phyloP scores from a whole-genome alignment of 805 yeast species.

The Candida ipomoeae region DNA sequence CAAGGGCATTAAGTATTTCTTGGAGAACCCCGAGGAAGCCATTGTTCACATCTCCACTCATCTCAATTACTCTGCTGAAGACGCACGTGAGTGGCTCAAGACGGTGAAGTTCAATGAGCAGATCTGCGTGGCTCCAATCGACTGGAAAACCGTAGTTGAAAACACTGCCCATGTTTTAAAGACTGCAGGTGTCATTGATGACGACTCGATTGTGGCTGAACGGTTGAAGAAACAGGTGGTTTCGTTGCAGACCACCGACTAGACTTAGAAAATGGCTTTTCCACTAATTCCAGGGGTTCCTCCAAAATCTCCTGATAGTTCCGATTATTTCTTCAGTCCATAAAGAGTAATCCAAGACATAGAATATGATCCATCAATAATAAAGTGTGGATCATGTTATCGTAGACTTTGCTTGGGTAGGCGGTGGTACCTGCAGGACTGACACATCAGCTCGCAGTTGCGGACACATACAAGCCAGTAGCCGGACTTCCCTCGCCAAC shows the following conservation, averaged over 20 bases:
- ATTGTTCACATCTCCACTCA: conserved; percentile 58
- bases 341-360: no score
- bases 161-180: conserved; percentile 56
- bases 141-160: conserved; percentile 47
- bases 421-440: not conserved
- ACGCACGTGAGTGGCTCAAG: conserved; percentile 76
- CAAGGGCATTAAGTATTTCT: conserved; percentile 66
- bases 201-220: conserved; percentile 23
- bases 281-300: no score
- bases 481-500: not conserved
- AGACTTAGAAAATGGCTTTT: not conserved
- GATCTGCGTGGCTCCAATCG: conserved; percentile 35
- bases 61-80: conserved; percentile 72
- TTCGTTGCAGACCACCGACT: conserved; percentile 4
- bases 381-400: not conserved
- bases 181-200: conserved; percentile 58
- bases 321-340: no score
- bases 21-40: conserved; percentile 57
- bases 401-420: not conserved
- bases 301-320: no score
- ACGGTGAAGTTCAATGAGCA: conserved; percentile 62
- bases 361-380: no score
- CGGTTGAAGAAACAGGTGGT: conserved; percentile 25
- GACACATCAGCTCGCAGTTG: not conserved
- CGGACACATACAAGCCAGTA: not conserved